These are phyloP conservation scores for Nemophila menziesii DNA, from an alignment of 257 asterid species.

Conservation along the genomic window DNA sequence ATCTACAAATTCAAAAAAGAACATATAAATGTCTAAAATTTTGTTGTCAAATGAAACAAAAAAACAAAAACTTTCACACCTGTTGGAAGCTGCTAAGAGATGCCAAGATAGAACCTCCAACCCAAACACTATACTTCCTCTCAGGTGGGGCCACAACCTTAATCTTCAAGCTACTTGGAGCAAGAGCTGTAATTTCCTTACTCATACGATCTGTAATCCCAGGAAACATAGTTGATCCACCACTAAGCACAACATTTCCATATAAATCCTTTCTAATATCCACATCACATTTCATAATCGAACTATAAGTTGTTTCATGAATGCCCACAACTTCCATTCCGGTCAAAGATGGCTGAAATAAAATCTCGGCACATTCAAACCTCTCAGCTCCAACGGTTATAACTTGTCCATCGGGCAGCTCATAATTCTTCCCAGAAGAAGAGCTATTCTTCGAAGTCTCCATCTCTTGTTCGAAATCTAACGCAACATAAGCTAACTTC, in stretches of 20 bases:
- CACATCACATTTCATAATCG: slow-evolving; percentile 43
- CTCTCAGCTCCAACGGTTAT: slow-evolving; percentile 30
- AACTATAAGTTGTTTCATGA: slow-evolving; percentile 38
- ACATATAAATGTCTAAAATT: too few relatives aligned
- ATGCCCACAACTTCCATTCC: slow-evolving; percentile 17
- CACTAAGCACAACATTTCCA: slow-evolving; percentile 58
- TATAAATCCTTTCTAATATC: slow-evolving; percentile 56
- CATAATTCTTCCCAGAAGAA: slow-evolving; percentile 25
- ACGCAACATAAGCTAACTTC: slow-evolving; percentile 31
- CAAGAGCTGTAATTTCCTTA: slow-evolving; percentile 56
- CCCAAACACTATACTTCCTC: slow-evolving; percentile 69
- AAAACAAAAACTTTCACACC: background rate
- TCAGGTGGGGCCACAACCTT: slow-evolving; percentile 66
- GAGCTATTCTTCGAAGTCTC: slow-evolving; percentile 29
- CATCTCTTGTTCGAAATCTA: slow-evolving; percentile 27
- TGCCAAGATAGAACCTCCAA: slow-evolving; percentile 58
- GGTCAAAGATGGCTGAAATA: slow-evolving; percentile 29
- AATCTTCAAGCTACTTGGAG: slow-evolving; percentile 57
- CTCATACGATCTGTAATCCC: slow-evolving; percentile 64
- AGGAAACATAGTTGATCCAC: slow-evolving; percentile 68
- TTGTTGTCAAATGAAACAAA: background rate
- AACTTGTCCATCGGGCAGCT: slow-evolving; percentile 37
- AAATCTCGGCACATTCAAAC: slow-evolving; percentile 34
- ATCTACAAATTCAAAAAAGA: too few relatives aligned
- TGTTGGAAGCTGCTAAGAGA: slow-evolving; percentile 35